Evolutionary conservation across 2,329 filamentous ascomycete genomes (phyloP), one percentile per base, ranked within the genome.

Genomic region (Alternaria gansuensis): DNA sequence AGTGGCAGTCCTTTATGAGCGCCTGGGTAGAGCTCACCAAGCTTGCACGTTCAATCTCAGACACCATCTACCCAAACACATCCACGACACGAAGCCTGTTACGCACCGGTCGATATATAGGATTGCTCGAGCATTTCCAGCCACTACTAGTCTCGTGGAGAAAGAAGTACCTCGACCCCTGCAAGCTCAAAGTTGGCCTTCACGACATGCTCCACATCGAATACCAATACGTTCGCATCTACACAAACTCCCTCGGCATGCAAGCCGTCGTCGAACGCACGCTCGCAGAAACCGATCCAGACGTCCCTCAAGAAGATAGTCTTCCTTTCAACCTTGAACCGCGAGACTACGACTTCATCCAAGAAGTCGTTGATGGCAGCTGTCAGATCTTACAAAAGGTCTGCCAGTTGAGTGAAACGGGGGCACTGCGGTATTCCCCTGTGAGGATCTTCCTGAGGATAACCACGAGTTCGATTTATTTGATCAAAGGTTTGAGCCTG

Each of bases 201-300:
- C 81, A 80, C 51, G 81, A 83, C 40, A 81, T 82, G 60, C 75
- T 86, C 0, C 81, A 81, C 13, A 84, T 86, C 14, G 84, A 86
- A 58, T 86, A 79, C 45, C 76, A 81, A 31, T 80, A 80, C 46
- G 74, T 79, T 2, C 68, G 78, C 2, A 77, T 80, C 14, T 81
- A 80, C 52, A 78, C 78, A 37, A 82, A 82, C 45, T 80, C 79
- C 0, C 78, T 86, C 5, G 83, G 83, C 3, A 83, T 86, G 72
- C 84, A 86, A 69, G 84, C 84, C 2, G 81, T 86, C 3, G 83
- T 85, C 3, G 84, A 86, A 58, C 81, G 83, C n/a, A 81, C 80
- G 1, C 73, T 83, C n/a, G 73, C 74, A 6, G 75, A 77, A 51
- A 71, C 73, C 23, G 75, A 78, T 60, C 72, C 73, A 4, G 73